Evolutionary conservation across 768 basidiomycete species (phyloP), one percentile per base, ranked within the genome.

Genomic region (Lactarius vividus): DNA sequence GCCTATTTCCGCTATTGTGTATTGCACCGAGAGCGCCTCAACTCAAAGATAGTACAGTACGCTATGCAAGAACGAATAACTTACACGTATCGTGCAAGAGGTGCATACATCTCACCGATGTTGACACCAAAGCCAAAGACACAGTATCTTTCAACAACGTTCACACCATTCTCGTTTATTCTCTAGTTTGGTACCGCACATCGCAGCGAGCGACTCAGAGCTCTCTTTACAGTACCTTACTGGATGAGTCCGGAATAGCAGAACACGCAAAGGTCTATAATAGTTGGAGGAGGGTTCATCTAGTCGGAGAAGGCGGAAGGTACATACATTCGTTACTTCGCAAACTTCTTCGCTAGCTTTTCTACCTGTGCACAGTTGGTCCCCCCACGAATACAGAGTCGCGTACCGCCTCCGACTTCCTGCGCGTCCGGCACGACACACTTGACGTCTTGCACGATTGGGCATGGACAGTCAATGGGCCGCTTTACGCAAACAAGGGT

Each of bases 401-500:
- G 84, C 0, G 89, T 88, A 15, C 83, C 86, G 18, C 81, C 81
- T 7, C 78, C 78, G 39, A 77, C 75, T 49, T 84, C 83, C 58
- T 78, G 81, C 54, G 75, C 75, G 71, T 92, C 91, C 5, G 89
- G 89, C 53, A 93, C 80, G 18, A 84, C 73, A 72, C 92, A 94
- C 74, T 88, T 92, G 71, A 91, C 79, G 71, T 94, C 92, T 72
- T 92, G 84, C 9, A 81, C 78, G 71, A 87, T 81, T 4, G 91
- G 90, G 75, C 92, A 94, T 1, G 92, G 90, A 71, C 92, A 94
- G 52, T 90, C 83, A n/a, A 77, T 74, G 1, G 83, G 88, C 57
- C 75, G 77, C 2, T 75, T 69, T 11, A 88, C 91, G 68, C 92
- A 94, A 62, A 85, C 83, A 55, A 92, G 78, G 23, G 89, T 92